Conservation (phyloP, 2,329 filamentous ascomycete genomes). For the Nemania diffusa region DNA sequence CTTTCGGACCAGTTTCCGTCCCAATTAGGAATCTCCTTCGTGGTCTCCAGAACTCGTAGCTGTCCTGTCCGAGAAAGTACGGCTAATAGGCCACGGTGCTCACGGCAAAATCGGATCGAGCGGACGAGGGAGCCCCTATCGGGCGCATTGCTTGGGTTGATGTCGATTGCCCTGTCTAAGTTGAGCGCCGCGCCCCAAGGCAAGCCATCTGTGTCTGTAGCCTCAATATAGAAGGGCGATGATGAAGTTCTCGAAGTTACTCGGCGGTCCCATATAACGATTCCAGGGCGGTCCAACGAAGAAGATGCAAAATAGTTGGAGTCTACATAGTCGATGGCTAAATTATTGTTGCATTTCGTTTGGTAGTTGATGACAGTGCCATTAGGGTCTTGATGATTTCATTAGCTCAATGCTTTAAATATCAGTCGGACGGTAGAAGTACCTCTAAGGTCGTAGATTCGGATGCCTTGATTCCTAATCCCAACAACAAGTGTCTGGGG, state of each 20-base stretch:
- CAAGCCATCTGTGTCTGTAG: slow-evolving; percentile 69
- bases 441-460: slow-evolving; percentile 84
- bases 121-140: slow-evolving; percentile 70
- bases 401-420: slow-evolving; percentile 36
- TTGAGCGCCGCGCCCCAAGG: slow-evolving; percentile 71
- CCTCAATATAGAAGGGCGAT: slow-evolving; percentile 65
- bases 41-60: slow-evolving; percentile 69
- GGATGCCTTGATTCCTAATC: slow-evolving; percentile 78
- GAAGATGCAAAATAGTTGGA: slow-evolving; percentile 88
- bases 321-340: slow-evolving; percentile 82
- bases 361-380: slow-evolving; percentile 67
- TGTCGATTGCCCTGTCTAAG: slow-evolving; percentile 66
- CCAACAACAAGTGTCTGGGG: slow-evolving; percentile 80
- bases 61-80: slow-evolving; percentile 72
- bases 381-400: slow-evolving; percentile 55
- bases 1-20: slow-evolving; percentile 57
- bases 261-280: slow-evolving; percentile 83
- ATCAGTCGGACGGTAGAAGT: slow-evolving; percentile 36
- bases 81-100: slow-evolving; percentile 69
- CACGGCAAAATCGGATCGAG: slow-evolving; percentile 70
- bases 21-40: slow-evolving; percentile 61
- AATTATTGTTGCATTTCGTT: slow-evolving; percentile 74
- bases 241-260: slow-evolving; percentile 64
- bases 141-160: slow-evolving; percentile 62
- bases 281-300: slow-evolving; percentile 76